Evolutionary conservation across 192 early-diverging fungal genomes (phyloP).

Genomic region (Entomortierella lignicola): DNA sequence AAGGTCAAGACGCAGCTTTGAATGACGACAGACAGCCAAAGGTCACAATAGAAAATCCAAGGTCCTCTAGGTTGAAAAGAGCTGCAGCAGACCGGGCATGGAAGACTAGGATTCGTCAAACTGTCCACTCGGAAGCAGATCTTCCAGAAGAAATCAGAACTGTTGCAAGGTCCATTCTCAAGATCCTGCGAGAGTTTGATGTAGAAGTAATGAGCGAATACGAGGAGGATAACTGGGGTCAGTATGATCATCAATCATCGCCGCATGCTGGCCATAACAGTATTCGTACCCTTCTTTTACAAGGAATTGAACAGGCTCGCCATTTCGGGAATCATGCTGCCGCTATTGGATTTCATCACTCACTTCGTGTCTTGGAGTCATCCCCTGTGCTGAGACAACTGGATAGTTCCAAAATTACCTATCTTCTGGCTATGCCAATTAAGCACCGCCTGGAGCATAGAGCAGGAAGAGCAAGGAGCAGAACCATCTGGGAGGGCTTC

Average conservation of each 20-base stretch:
- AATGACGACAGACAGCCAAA: neutral
- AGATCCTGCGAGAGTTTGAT: constrained; percentile 54
- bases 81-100: constrained; percentile 32
- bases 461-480: constrained; percentile 20
- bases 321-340: constrained; percentile 50
- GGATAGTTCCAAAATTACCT: constrained; percentile 42
- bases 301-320: constrained; percentile 46
- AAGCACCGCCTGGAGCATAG: constrained; percentile 42
- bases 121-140: constrained; percentile 39
- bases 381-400: constrained; percentile 29
- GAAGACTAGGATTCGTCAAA: constrained; percentile 40
- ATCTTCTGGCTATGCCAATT: constrained; percentile 51
- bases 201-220: constrained; percentile 3
- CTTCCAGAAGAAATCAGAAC: constrained; percentile 50
- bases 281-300: constrained; percentile 19
- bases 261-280: constrained; percentile 5
- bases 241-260: neutral
- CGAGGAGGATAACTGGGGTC: neutral
- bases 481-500: constrained; percentile 40
- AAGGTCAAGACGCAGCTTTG: neutral
- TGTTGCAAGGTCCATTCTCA: constrained; percentile 49
- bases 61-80: constrained; percentile 1
- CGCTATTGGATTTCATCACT: constrained; percentile 52
- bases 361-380: constrained; percentile 36
- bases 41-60: neutral